These are phyloP conservation scores for Fusarium sp. DNA, from an alignment of 2,329 filamentous ascomycete species.

Conservation along the genomic window DNA sequence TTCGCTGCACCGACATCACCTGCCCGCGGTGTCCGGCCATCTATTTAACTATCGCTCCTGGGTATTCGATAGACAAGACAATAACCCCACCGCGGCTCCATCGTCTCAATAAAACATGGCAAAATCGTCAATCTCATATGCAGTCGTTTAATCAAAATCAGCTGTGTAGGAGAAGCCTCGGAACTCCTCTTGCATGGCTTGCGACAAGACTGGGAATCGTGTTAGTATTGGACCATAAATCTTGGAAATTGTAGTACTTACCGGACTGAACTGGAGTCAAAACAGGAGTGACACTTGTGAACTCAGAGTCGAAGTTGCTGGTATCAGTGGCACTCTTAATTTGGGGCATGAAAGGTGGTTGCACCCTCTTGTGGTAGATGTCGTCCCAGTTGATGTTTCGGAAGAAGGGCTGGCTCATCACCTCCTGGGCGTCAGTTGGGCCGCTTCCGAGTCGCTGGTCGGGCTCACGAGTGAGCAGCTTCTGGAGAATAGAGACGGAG, in stretches of 20 bases:
- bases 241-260: constrained; percentile 65
- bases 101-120: constrained; percentile 44
- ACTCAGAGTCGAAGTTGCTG: constrained; percentile 99
- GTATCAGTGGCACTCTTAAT: constrained; percentile 96
- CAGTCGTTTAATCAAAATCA: constrained; percentile 78
- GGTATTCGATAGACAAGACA: constrained; percentile 52
- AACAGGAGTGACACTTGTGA: constrained; percentile 97
- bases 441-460: constrained; percentile 93
- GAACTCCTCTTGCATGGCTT: constrained; percentile 99
- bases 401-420: constrained; percentile 99
- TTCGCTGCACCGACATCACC: constrained; percentile 43
- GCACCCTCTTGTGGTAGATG: constrained; percentile 94
- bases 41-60: constrained; percentile 49
- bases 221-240: constrained; percentile 46
- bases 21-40: constrained; percentile 43
- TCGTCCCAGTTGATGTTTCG: constrained; percentile 99
- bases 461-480: constrained; percentile 94
- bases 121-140: constrained; percentile 43
- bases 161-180: constrained; percentile 97
- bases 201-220: constrained; percentile 80
- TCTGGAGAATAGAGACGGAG: constrained; percentile 97
- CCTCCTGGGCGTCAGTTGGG: constrained; percentile 96
- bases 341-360: constrained; percentile 88
- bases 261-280: constrained; percentile 97
- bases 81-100: constrained; percentile 46